A percentile compares a stretch with the other conserved stretches of the same genome.
Conservation (phyloP, 2,329 filamentous ascomycete species). For the Neurospora sp. region DNA sequence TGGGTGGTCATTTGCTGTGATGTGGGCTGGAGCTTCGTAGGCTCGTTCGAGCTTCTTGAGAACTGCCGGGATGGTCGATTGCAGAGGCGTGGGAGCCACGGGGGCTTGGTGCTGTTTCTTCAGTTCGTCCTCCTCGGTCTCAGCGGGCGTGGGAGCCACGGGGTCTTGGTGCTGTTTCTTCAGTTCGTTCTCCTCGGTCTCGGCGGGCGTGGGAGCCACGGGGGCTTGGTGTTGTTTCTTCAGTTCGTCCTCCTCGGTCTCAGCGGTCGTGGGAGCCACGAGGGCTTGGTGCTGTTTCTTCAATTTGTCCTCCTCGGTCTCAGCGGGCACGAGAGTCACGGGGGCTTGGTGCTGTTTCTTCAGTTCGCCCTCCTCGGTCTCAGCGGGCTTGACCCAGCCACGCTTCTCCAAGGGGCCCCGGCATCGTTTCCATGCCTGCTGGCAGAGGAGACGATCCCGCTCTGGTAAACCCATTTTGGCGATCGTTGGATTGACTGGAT, state of each 20-base stretch:
- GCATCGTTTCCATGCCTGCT: not conserved
- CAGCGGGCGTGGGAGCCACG: too few species aligned
- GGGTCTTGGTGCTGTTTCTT: too few species aligned
- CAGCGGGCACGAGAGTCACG: too few species aligned
- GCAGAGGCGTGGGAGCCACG: not conserved
- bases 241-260: too few species aligned
- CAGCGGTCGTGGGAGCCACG: too few species aligned
- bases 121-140: too few species aligned
- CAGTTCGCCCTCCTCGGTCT: not conserved
- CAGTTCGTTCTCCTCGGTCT: too few species aligned
- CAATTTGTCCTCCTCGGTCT: too few species aligned
- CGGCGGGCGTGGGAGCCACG: not conserved
- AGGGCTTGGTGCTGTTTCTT: too few species aligned
- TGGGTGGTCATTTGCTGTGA: not conserved
- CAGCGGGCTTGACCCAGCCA: not conserved
- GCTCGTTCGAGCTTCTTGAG: not conserved
- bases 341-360: not conserved
- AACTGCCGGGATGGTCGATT: not conserved
- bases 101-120: too few species aligned
- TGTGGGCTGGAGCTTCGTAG: not conserved
- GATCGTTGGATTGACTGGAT: not conserved
- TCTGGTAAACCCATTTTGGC: not conserved
- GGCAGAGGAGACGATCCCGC: not conserved
- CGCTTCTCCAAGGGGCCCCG: not conserved
- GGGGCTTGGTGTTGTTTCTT: too few species aligned